Base-by-base conservation (phyloP, 2,329 filamentous ascomycete species). In the Tolypocladium album region DNA sequence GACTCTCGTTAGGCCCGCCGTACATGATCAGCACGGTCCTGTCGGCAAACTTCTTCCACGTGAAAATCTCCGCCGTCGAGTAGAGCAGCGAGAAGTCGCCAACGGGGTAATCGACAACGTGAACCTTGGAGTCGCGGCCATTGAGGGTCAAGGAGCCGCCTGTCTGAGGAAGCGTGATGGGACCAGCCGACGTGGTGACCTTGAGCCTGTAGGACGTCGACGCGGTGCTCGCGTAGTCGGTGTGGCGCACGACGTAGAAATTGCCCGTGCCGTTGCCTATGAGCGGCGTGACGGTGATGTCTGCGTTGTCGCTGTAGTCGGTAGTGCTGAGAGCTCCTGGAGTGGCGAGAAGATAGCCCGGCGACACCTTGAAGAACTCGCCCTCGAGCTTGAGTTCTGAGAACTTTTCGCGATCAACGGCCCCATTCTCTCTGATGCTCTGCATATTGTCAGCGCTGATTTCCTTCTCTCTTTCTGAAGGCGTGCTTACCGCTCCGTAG, bases 321-420 rank as follows among this genome's bases (percentile, higher is more conserved):
- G 81, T 81, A 8, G 75, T 74, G 12, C 78, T 77, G 42, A 75
- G 69, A 65, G 78, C 75, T 13, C 80, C 79, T 1, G 85, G 81
- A 0, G 75, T 77, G 0, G 85, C 82, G 3, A 82, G 81, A 22
- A 91, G 74, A 66, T 90, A 92, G 0, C 82, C 83, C 0, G 88
- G 87, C 0, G 88, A 89, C 0, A 85, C 87, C 65, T 87, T 87
- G 58, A 90, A 71, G 71, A 93, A 93, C 65, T 90, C 88, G 34
- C 83, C 88, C 63, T 90, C 76, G 1, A 93, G 80, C 68, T 93
- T 94, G 34, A 89, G 77, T 70, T 94, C 89, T 50, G 85, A 87
- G 70, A 91, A 93, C 70, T 93, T 93, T 68, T 92, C 88, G 2
- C 88, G 81, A 36, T 79, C 74, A 3, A 93, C 76, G 1, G 81